These are phyloP conservation scores for Holtermannia corniformis DNA, from an alignment of 768 basidiomycete genomes.

Conservation along the genomic window DNA sequence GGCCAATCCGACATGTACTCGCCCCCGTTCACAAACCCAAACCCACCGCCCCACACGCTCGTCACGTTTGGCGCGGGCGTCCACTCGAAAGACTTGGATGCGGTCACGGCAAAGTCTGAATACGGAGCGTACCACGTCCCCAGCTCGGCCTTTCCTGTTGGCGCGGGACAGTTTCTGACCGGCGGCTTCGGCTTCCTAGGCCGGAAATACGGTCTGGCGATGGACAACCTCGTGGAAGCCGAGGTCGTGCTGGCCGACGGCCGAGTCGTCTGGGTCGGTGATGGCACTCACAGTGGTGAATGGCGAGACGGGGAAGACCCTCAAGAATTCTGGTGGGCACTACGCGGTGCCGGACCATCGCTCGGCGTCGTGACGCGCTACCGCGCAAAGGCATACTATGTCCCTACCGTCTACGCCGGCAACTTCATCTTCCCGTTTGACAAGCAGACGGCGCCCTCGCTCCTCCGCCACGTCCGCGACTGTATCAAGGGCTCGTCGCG, in stretches of 20 bases:
- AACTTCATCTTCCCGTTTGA: slow-evolving; percentile 88
- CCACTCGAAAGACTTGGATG: slow-evolving; percentile 74
- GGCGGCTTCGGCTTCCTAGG: slow-evolving; percentile 86
- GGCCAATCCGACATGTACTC: slow-evolving; percentile 5
- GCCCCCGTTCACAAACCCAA: slow-evolving; percentile 21
- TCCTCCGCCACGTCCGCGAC: slow-evolving; percentile 85
- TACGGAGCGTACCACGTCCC: slow-evolving; percentile 40
- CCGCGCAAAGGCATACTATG: slow-evolving; percentile 76
- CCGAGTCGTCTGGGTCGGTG: slow-evolving; percentile 64
- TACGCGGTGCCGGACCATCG: slow-evolving; percentile 56
- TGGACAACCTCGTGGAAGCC: slow-evolving; percentile 82
- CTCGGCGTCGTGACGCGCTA: slow-evolving; percentile 83
- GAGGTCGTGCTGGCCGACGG: slow-evolving; percentile 90
- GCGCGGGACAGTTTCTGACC: slow-evolving; percentile 41
- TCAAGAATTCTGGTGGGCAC: slow-evolving; percentile 36
- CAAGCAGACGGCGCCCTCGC: slow-evolving; percentile 70
- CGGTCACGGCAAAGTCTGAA: slow-evolving; percentile 52
- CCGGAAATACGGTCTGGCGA: slow-evolving; percentile 70
- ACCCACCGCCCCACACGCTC: slow-evolving; percentile 56
- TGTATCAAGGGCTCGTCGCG: slow-evolving; percentile 81
- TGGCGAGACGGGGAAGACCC: slow-evolving; percentile 33
- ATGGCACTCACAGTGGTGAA: slow-evolving; percentile 55
- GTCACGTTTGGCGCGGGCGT: slow-evolving; percentile 81
- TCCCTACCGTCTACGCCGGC: slow-evolving; percentile 84
- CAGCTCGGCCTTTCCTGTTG: slow-evolving; percentile 42